Evolutionary conservation across 2,329 filamentous ascomycete species (phyloP).

Genomic region (Penicillium freii): DNA sequence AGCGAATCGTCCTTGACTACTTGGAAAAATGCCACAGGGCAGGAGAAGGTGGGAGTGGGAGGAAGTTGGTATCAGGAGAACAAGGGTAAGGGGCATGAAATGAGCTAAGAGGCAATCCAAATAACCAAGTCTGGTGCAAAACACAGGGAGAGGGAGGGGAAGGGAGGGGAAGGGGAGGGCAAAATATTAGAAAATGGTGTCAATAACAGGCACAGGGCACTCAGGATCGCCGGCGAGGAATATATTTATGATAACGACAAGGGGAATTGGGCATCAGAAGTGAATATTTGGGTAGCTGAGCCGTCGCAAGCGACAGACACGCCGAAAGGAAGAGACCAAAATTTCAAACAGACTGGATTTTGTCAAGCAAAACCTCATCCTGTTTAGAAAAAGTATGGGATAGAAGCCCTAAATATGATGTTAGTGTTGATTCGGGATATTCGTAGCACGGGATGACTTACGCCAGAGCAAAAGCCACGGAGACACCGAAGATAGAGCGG

Average conservation of each 20-base stretch:
- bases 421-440: constrained; percentile 17
- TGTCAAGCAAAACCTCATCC: constrained; percentile 1
- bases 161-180: neutral
- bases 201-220: constrained; percentile 17
- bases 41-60: constrained; percentile 8
- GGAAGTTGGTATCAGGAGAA: constrained; percentile 15
- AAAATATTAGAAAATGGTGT: constrained; percentile 20
- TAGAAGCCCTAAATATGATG: constrained; percentile 39
- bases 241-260: constrained; percentile 31
- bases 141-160: neutral
- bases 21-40: neutral
- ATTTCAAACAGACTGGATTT: neutral
- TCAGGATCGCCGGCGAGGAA: constrained; percentile 18
- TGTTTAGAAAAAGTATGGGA: constrained; percentile 48
- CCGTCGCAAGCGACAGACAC: constrained; percentile 8
- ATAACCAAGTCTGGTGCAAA: constrained; percentile 6
- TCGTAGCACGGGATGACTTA: constrained; percentile 53
- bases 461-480: constrained; percentile 85
- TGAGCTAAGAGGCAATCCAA: neutral
- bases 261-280: constrained; percentile 19
- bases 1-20: constrained; percentile 18
- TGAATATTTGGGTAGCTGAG: constrained; percentile 2
- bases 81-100: neutral
- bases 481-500: constrained; percentile 80
- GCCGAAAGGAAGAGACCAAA: neutral